Conservation (phyloP, 1,284 basidiomycete species). For the Austroboletus novae-zelandiae region DNA sequence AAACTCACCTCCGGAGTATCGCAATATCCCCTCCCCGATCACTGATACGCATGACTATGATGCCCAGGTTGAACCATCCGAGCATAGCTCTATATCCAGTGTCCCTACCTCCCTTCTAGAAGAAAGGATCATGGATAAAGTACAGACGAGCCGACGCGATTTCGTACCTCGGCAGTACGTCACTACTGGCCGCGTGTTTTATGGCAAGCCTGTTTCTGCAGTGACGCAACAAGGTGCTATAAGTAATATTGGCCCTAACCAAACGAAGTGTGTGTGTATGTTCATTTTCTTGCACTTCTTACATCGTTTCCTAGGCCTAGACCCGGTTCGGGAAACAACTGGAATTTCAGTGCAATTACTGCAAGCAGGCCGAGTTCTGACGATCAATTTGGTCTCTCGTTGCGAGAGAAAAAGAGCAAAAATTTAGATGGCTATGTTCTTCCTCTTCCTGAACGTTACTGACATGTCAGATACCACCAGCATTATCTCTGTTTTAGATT, state of each 20-base stretch:
- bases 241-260: slow-evolving; percentile 2
- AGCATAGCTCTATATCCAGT: slow-evolving; percentile 7
- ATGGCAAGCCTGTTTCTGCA: slow-evolving; percentile 2
- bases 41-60: slow-evolving; percentile 8
- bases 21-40: slow-evolving; percentile 6
- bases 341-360: slow-evolving; percentile 12
- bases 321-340: slow-evolving; percentile 20
- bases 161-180: background rate
- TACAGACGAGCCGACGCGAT: background rate
- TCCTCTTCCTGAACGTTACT: slow-evolving; percentile 13
- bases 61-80: slow-evolving; percentile 9
- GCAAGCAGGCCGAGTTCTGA: slow-evolving; percentile 8
- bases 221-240: slow-evolving; percentile 3
- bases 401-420: slow-evolving; percentile 5
- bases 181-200: background rate
- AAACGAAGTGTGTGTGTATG: slow-evolving; percentile 9
- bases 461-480: background rate
- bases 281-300: slow-evolving; percentile 1
- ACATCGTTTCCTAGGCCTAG: slow-evolving; percentile 9
- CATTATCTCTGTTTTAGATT: slow-evolving; percentile 1
- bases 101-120: slow-evolving; percentile 13
- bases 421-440: slow-evolving; percentile 6
- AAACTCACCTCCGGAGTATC: slow-evolving; percentile 17
- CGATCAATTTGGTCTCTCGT: slow-evolving; percentile 1
- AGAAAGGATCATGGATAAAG: slow-evolving; percentile 8